These are phyloP conservation scores for Plasmodium inui DNA, from an alignment of 169 alveolate species.

Conservation along the genomic window DNA sequence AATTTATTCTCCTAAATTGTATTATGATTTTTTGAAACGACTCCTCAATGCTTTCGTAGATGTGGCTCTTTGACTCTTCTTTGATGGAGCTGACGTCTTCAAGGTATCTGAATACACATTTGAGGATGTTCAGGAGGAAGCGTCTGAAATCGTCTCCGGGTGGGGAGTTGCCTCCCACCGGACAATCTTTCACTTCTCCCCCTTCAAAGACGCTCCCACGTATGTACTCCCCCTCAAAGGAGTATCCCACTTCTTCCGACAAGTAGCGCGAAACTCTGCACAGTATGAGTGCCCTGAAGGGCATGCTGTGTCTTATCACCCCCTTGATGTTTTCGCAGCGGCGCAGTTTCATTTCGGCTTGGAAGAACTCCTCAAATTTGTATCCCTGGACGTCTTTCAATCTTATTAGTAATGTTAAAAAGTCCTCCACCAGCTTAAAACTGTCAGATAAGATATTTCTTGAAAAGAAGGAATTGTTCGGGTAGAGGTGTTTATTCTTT, in stretches of 20 bases:
- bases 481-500: neutral
- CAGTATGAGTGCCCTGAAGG: neutral
- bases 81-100: neutral
- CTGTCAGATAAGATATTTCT: neutral
- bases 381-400: neutral
- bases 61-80: neutral
- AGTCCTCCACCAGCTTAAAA: neutral
- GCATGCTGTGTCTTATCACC: constrained; percentile 26
- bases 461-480: neutral
- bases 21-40: constrained; percentile 15
- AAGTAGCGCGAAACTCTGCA: constrained; percentile 10
- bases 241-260: neutral
- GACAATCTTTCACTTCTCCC: neutral
- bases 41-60: neutral
- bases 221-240: neutral
- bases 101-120: constrained; percentile 3
- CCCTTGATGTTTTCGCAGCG: constrained; percentile 7
- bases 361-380: constrained; percentile 15
- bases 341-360: constrained; percentile 8
- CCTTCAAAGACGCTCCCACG: neutral
- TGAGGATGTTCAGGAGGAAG: neutral
- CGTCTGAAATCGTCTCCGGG: neutral
- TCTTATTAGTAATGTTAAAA: neutral
- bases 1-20: neutral
- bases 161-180: neutral